A percentile compares a stretch with the other conserved stretches of the same genome.
These are phyloP conservation scores for Salix suchowensis DNA, from an alignment of 345 rosid genomes.

Conservation along the genomic window DNA sequence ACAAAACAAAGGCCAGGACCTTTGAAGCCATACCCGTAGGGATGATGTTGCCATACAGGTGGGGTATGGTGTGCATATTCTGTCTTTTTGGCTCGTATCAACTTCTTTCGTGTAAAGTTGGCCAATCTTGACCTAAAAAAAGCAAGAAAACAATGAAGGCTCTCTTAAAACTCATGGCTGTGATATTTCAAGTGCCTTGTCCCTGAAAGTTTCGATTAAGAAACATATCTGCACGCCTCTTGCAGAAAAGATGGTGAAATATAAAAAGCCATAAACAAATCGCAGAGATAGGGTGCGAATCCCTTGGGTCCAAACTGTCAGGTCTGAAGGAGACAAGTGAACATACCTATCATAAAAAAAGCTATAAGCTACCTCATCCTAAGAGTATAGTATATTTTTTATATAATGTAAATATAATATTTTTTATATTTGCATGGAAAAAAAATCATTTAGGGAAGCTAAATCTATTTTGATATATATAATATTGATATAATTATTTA, in stretches of 20 bases:
- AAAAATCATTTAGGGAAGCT: no score
- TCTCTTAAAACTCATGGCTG: not conserved
- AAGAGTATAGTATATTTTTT: not conserved
- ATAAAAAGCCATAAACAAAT: constrained; percentile 2
- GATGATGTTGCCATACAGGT: not conserved
- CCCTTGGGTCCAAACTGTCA: constrained; percentile 30
- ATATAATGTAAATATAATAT: no score
- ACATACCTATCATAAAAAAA: constrained; percentile 1
- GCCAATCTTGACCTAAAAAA: not conserved
- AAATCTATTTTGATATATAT: no score
- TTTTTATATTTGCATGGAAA: no score
- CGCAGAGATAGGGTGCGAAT: constrained; percentile 9
- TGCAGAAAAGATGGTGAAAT: not conserved
- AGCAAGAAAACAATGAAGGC: not conserved
- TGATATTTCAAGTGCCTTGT: not conserved
- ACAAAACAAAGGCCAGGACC: not conserved
- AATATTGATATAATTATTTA: no score
- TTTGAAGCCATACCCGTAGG: not conserved
- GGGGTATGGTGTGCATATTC: not conserved
- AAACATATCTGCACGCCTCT: not conserved
- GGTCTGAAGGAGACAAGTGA: constrained; percentile 38
- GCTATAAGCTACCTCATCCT: not conserved
- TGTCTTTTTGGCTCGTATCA: not conserved
- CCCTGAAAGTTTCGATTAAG: not conserved
- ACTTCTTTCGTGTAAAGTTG: not conserved